Evolutionary conservation across 2,329 filamentous ascomycete genomes (phyloP).

Genomic region (Phaeoacremonium minimum): DNA sequence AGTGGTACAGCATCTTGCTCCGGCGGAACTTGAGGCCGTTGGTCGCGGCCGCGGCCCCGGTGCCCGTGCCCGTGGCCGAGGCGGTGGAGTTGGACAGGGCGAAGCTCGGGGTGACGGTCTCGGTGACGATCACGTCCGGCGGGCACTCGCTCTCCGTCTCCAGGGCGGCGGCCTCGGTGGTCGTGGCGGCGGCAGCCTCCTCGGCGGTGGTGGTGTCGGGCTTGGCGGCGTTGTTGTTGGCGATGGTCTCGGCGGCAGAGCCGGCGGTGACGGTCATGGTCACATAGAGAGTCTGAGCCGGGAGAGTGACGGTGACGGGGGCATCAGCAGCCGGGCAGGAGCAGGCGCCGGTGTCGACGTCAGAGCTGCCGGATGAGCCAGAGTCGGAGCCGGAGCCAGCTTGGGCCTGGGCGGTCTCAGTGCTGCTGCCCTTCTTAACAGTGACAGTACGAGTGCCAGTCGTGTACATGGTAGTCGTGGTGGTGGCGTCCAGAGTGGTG

Average conservation of each 20-base stretch:
- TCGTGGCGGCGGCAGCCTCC: neutral
- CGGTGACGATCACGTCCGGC: conserved; percentile 8
- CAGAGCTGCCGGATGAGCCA: conserved; percentile 30
- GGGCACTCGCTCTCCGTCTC: conserved; percentile 7
- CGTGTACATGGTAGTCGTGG: neutral
- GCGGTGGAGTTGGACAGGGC: neutral
- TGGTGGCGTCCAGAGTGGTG: conserved; percentile 2
- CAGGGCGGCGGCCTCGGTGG: conserved; percentile 3
- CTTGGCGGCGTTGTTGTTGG: conserved; percentile 1
- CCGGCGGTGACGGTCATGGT: conserved; percentile 5
- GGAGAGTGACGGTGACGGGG: conserved; percentile 12
- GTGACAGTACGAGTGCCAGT: neutral
- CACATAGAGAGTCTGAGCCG: conserved; percentile 15
- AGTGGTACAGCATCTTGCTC: too few species aligned
- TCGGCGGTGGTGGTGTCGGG: conserved; percentile 1
- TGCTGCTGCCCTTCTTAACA: neutral
- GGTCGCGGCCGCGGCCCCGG: neutral
- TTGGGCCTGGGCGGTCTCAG: neutral
- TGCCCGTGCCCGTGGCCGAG: neutral
- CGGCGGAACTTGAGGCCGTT: too few species aligned
- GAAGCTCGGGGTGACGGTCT: conserved; percentile 3
- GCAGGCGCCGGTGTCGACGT: conserved; percentile 2
- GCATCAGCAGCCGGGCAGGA: conserved; percentile 9
- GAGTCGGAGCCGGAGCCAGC: conserved; percentile 19
- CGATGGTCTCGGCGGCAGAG: conserved; percentile 1